A percentile compares a stretch with the other conserved stretches of the same genome.
Evolutionary conservation across 2,329 filamentous ascomycete genomes (phyloP).

Genomic region (Arthrobotrys iridis): DNA sequence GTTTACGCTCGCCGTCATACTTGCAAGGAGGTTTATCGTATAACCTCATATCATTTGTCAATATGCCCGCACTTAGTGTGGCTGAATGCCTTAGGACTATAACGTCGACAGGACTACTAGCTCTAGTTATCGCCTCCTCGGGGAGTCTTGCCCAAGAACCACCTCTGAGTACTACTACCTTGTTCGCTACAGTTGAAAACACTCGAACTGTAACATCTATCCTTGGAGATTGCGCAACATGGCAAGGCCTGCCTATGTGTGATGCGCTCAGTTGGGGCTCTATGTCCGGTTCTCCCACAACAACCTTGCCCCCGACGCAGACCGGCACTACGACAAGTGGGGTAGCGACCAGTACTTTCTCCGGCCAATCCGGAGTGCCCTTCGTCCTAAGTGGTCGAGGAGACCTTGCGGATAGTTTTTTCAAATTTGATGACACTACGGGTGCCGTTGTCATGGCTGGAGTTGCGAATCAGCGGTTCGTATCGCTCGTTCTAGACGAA

Average conservation of each 20-base stretch:
- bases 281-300: background rate
- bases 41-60: background rate
- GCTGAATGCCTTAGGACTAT: background rate
- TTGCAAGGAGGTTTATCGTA: too few relatives aligned
- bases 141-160: background rate
- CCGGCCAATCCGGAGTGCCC: background rate
- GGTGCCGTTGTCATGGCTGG: slow-evolving; percentile 2
- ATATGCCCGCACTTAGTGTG: background rate
- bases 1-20: too few relatives aligned
- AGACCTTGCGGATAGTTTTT: background rate
- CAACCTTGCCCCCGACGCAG: background rate
- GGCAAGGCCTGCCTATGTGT: slow-evolving; percentile 7
- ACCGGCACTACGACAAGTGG: background rate
- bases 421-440: slow-evolving; percentile 18
- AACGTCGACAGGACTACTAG: background rate
- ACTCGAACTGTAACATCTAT: background rate
- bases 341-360: background rate
- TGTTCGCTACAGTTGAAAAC: slow-evolving; percentile 5
- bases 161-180: background rate
- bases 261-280: background rate
- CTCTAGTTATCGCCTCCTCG: background rate
- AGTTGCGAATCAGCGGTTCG: background rate
- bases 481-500: background rate
- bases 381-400: slow-evolving; percentile 5
- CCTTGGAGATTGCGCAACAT: slow-evolving; percentile 2